Base-by-base conservation (phyloP, 192 early-diverging fungal genomes). In the Backusella australiensis region DNA sequence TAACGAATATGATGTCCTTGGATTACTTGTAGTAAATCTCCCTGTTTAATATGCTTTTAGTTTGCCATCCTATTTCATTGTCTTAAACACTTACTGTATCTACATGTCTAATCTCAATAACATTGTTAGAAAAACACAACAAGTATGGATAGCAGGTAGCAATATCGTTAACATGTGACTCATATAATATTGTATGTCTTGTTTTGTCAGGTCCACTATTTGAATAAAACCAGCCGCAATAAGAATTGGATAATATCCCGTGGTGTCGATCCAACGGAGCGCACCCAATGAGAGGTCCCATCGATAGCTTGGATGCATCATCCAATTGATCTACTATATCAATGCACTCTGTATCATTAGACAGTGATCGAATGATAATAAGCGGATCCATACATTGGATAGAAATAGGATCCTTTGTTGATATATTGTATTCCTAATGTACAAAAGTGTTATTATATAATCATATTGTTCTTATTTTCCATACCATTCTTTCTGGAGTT, bases 91-190 rank as follows among this genome's bases (percentile, higher is more conserved):
- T 72, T 73, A 78, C 77, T 21, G 77, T 78, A 32, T 38, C n/a
- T 9, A 78, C 11, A 49, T 73, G 71, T 44, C 77, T 4, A 42
- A 78, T 46, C 36, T 78, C 77, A 19, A 78, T 72, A 6, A 78
- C 44, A 59, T 8, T 68, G 23, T 38, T 12, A 19, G 77, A 72
- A 73, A 78, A 52, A 2, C 49, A 19, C 15, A 78, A 21, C 11
- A 78, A 19, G 15, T 73, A 78, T 9, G 52, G 71, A 38, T 73
- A 34, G 34, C 73, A 38, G 4, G 67, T 6, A 15, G 59, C 34
- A 19, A 78, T 66, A 9, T 29, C 0, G 17, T 46, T 41, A 19
- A 66, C 77, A 34, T 32, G 6, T 29, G 66, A 53, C 15, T 79
- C 73, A 59, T 75, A 75, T 26, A 9, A 17, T 44, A 71, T 49